Percentiles rank a stretch among this genome's conserved stretches.
Evolutionary conservation across 129 eudicot genomes (phyloP).

Genomic region (Escallonia herrerae): DNA sequence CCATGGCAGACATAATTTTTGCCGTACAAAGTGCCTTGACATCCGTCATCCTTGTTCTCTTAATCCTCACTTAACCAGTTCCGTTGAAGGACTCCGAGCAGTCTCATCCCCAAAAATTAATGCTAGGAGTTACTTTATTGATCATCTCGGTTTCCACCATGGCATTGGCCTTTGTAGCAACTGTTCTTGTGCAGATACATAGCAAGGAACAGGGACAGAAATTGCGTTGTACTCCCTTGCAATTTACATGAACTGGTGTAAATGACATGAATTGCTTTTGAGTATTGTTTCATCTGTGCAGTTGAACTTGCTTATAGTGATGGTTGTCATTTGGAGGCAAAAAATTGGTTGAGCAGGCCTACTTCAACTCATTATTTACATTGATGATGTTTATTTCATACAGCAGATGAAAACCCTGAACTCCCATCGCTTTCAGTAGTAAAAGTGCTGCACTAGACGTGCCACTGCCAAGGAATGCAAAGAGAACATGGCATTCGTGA

Average conservation of each 20-base stretch:
- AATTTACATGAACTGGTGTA: constrained; percentile 1
- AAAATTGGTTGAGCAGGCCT: no score
- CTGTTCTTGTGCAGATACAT: constrained; percentile 13
- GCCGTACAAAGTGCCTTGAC: constrained; percentile 21
- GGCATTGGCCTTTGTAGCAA: constrained; percentile 28
- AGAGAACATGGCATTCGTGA: no score
- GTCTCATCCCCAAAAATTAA: constrained; percentile 20
- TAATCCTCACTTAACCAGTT: constrained; percentile 14
- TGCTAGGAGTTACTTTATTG: constrained; percentile 19
- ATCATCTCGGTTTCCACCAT: constrained; percentile 26
- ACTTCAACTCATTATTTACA: no score
- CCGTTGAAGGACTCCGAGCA: constrained; percentile 13
- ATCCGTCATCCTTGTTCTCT: constrained; percentile 14
- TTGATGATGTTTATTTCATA: no score
- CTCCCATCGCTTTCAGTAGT: no score
- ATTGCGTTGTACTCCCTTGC: constrained; percentile 18
- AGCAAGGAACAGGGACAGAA: constrained; percentile 16
- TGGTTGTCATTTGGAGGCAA: no score
- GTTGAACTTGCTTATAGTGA: no score
- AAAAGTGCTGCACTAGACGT: no score
- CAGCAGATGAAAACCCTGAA: no score
- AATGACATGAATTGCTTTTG: no score
- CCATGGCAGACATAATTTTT: constrained; percentile 27
- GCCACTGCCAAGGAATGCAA: no score
- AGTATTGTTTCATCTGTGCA: no score